These are phyloP conservation scores for Calonectria pauciramosa DNA, from an alignment of 2,329 filamentous ascomycete species.

Conservation along the genomic window DNA sequence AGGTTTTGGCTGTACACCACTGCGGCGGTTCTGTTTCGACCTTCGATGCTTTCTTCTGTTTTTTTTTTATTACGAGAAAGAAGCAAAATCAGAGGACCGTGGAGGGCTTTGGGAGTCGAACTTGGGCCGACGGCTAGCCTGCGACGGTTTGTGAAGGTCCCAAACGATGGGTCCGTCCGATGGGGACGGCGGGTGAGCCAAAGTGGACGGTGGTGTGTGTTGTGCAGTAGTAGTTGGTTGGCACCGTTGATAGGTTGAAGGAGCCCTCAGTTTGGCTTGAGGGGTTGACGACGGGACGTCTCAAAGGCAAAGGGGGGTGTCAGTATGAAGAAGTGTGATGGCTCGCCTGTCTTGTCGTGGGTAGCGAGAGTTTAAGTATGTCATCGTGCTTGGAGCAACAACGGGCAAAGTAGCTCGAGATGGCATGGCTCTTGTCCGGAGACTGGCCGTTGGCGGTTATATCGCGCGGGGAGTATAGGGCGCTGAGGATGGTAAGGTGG, in stretches of 20 bases:
- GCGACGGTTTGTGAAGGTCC: neutral
- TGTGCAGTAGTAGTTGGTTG: slow-evolving; percentile 22
- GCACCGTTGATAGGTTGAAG: slow-evolving; percentile 5
- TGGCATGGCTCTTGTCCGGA: slow-evolving; percentile 18
- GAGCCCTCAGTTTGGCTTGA: slow-evolving; percentile 1
- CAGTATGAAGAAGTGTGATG: slow-evolving; percentile 29
- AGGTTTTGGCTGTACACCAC: slow-evolving; percentile 12
- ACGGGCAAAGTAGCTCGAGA: slow-evolving; percentile 32
- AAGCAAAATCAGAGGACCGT: neutral
- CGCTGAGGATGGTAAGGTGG: slow-evolving; percentile 9
- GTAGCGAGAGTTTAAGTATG: slow-evolving; percentile 21
- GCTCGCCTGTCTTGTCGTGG: slow-evolving; percentile 39
- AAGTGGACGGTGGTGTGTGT: slow-evolving; percentile 24
- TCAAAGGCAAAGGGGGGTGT: slow-evolving; percentile 12
- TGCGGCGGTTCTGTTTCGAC: neutral
- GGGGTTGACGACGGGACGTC: slow-evolving; percentile 5
- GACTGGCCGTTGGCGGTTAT: slow-evolving; percentile 12
- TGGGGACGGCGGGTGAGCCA: slow-evolving; percentile 24
- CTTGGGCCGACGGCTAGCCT: neutral
- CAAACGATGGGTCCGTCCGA: slow-evolving; percentile 13
- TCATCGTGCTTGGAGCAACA: slow-evolving; percentile 20
- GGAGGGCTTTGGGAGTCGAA: neutral
- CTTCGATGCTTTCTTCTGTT: neutral
- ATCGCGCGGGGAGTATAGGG: slow-evolving; percentile 23
- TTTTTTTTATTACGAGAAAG: neutral